Conservation (phyloP, 768 basidiomycete genomes). For the Suillus paluster region DNA sequence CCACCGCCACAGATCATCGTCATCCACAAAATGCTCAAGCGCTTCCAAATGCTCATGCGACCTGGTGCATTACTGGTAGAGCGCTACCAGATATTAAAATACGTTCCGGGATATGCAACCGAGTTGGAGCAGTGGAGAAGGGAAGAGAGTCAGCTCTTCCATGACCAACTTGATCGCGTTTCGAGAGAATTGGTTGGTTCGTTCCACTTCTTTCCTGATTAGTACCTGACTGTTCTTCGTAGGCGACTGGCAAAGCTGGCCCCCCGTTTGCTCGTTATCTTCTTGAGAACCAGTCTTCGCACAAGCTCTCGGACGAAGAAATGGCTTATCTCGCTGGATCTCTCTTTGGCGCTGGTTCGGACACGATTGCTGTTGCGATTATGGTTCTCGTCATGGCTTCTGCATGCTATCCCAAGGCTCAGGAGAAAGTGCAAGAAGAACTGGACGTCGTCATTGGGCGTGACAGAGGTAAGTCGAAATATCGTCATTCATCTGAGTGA, state of each 20-base stretch:
- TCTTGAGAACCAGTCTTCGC: slow-evolving; percentile 56
- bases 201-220: neutral
- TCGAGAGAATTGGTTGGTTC: slow-evolving; percentile 45
- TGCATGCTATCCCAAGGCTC: slow-evolving; percentile 56
- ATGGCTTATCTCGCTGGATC: slow-evolving; percentile 65
- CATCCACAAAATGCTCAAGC: slow-evolving; percentile 40
- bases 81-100: slow-evolving; percentile 41
- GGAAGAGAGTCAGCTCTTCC: slow-evolving; percentile 61
- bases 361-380: slow-evolving; percentile 66
- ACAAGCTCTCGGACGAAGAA: slow-evolving; percentile 59
- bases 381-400: slow-evolving; percentile 62
- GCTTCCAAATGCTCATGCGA: no score
- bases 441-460: slow-evolving; percentile 56
- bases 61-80: slow-evolving; percentile 43
- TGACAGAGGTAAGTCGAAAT: slow-evolving; percentile 32
- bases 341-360: slow-evolving; percentile 70
- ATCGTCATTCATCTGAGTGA: neutral
- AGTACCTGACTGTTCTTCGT: slow-evolving; percentile 18
- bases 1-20: slow-evolving; percentile 31
- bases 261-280: slow-evolving; percentile 64
- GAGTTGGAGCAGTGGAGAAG: slow-evolving; percentile 58
- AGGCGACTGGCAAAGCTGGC: slow-evolving; percentile 29
- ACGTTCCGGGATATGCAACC: slow-evolving; percentile 65
- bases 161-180: slow-evolving; percentile 52
- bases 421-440: slow-evolving; percentile 55